These are phyloP conservation scores for Marsdenia floribunda DNA, from an alignment of 257 asterid species.

Conservation along the genomic window DNA sequence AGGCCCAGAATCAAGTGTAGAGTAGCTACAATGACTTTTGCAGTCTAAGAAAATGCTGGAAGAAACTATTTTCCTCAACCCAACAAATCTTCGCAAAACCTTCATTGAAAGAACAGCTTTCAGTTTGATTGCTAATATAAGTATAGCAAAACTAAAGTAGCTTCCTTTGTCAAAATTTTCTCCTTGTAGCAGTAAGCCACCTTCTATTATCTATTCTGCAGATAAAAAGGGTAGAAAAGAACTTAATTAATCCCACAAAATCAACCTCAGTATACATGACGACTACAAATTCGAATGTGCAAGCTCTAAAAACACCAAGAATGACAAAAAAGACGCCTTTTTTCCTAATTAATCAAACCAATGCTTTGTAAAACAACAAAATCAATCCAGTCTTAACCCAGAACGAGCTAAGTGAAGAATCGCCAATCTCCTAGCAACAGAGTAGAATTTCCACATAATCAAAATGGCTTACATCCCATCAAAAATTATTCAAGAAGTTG, in stretches of 20 bases:
- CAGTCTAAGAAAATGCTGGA: constrained; percentile 1
- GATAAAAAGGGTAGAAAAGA: not conserved
- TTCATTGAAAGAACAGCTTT: not conserved
- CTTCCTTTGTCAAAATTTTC: not conserved
- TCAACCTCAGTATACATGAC: not conserved
- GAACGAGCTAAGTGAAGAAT: not conserved
- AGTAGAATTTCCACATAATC: not conserved
- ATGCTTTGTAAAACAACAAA: not conserved
- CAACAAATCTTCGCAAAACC: not conserved
- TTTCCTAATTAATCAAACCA: not conserved
- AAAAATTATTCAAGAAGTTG: not conserved
- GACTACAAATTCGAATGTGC: not conserved
- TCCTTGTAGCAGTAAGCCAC: not conserved
- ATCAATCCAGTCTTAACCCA: not conserved
- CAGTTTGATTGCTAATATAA: not conserved
- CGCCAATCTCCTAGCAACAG: not conserved
- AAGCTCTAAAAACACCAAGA: not conserved
- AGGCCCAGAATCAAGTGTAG: constrained; percentile 26
- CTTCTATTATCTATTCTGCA: not conserved
- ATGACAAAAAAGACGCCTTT: not conserved
- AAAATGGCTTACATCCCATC: not conserved
- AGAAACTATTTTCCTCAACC: constrained; percentile 11
- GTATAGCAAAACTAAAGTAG: not conserved
- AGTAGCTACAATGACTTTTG: constrained; percentile 25
- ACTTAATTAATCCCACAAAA: not conserved